A percentile compares a stretch with the other conserved stretches of the same genome.
Evolutionary conservation across 164 flowering plant species (phyloP).

Genomic region (Cinnamomum chago): DNA sequence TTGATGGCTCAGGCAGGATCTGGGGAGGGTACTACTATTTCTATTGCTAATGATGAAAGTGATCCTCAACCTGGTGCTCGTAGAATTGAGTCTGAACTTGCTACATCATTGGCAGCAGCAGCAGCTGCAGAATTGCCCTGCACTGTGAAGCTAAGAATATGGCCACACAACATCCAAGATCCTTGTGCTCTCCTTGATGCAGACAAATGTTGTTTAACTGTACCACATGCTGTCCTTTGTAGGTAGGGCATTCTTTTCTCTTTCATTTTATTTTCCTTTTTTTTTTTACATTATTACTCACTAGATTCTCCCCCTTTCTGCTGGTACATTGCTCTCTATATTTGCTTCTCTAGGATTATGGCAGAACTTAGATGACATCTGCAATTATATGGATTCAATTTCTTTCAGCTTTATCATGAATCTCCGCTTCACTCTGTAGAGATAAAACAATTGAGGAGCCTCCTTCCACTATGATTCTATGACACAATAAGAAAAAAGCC

Average conservation of each 20-base stretch:
- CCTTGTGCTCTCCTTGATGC: slow-evolving; percentile 70
- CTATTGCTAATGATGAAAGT: slow-evolving; percentile 32
- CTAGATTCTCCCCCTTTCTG: too few relatives aligned
- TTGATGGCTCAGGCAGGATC: slow-evolving; percentile 28
- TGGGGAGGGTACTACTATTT: slow-evolving; percentile 36
- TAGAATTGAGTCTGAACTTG: slow-evolving; percentile 69
- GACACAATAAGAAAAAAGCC: too few relatives aligned
- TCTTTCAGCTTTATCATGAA: too few relatives aligned
- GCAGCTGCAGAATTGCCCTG: slow-evolving; percentile 95
- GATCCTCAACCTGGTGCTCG: slow-evolving; percentile 47
- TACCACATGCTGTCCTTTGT: slow-evolving; percentile 99
- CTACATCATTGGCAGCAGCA: slow-evolving; percentile 74
- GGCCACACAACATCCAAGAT: slow-evolving; percentile 81
- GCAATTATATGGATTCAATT: too few relatives aligned
- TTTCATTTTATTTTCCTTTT: too few relatives aligned
- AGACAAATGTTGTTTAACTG: slow-evolving; percentile 63
- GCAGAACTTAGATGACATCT: too few relatives aligned
- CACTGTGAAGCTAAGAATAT: slow-evolving; percentile 87
- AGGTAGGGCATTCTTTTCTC: slow-evolving; percentile 47
- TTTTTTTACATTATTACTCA: too few relatives aligned
- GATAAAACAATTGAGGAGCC: too few relatives aligned
- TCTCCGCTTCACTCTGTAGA: too few relatives aligned
- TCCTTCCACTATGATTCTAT: too few relatives aligned
- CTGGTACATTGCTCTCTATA: too few relatives aligned
- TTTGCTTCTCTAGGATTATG: too few relatives aligned